Base-by-base conservation (phyloP, 2,329 filamentous ascomycete species). In the Helotiales sp. region DNA sequence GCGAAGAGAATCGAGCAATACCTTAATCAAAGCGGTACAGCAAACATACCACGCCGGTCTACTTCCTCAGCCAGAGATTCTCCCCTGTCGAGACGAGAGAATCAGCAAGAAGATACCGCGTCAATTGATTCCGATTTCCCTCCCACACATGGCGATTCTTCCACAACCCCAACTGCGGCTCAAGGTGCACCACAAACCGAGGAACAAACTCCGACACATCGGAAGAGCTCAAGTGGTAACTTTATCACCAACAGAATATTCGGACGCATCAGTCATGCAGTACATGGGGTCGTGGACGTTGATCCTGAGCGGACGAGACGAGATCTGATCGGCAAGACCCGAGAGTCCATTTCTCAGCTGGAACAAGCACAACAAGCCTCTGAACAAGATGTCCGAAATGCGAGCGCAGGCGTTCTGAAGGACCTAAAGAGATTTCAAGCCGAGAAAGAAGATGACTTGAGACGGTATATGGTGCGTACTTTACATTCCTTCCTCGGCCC, bases 101-200 rank as follows among this genome's bases (percentile, higher is more conserved):
- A 79, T 52, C 80, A 81, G 67, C 76, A 78, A 70, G 90, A 93
- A 58, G 91, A 96, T 67, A 91, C 91, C 1, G 90, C 89, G 27
- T 96, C 91, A 1, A 92, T 97, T 58, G 95, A 99, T 73, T 96
- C 93, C 0, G 95, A 98, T 72, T 99, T 99, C 63, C 93, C 93
- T 2, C 90, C 92, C 1, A 96, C 89, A 1, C 90, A 96, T 68
- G 88, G 88, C 38, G 91, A 95, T 57, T 75, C 83, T 31, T 79
- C 85, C 0, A 79, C 83, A n/a, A 78, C 80, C 19, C 85, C 89
- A n/a, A 89, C 90, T 19, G 87, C 89, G 36, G 85, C 86, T 59
- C 89, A 96, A 70, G 89, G 88, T 15, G 78, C 82, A 13, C 86
- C 88, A 12, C 78, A 85, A 74, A 72, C 70, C 75, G 72, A 56